Evolutionary conservation across 2,329 filamentous ascomycete genomes (phyloP), one percentile per base, ranked within the genome.

Genomic region (Sporothrix humicola): DNA sequence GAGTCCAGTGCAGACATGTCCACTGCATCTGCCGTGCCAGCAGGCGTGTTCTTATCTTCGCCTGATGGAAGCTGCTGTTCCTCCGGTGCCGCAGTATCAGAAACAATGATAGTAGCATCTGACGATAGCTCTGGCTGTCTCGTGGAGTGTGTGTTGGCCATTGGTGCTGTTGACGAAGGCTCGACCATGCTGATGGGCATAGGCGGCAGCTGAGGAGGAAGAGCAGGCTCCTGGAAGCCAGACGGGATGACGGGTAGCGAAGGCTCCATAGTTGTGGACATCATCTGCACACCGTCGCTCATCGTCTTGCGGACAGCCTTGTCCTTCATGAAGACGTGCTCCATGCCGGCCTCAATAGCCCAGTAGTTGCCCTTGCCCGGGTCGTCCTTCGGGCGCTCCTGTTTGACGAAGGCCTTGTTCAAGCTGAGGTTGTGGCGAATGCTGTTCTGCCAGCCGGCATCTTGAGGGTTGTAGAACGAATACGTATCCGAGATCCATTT

Each of bases 401-500:
- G 92, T 84, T 98, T 98, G 81, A 95, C 91, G 80, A 98, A 98
- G 65, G 93, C 93, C 84, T 98, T 98, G 86, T 98, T 97, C 61
- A 99, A 86, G 80, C 95, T 98, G 48, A 99, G 89, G 78, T 99
- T 99, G 83, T 99, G 96, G 48, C 96, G 92, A 81, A 99, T 99
- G 84, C 96, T 98, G 82, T 99, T 99, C 83, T 98, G 95, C 96
- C 96, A 99, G 76, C 96, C 95, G 12, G 93, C 90, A 78, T 98
- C 94, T 73, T 91, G 89, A 59, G 90, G 88, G 77, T 89, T 91
- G 84, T 98, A 99, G 83, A 95, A 98, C 5, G 89, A 91, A 81
- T 93, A 98, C 20, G 92, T 95, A 81, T 97, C 93, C n/a, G 94
- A 97, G 78, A 99, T 98, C 95, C 96, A 99, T 81, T 97, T 97